Evolutionary conservation across 2,329 filamentous ascomycete species (phyloP), one percentile per base, ranked within the genome.

Genomic region (Catunica adiposa): DNA sequence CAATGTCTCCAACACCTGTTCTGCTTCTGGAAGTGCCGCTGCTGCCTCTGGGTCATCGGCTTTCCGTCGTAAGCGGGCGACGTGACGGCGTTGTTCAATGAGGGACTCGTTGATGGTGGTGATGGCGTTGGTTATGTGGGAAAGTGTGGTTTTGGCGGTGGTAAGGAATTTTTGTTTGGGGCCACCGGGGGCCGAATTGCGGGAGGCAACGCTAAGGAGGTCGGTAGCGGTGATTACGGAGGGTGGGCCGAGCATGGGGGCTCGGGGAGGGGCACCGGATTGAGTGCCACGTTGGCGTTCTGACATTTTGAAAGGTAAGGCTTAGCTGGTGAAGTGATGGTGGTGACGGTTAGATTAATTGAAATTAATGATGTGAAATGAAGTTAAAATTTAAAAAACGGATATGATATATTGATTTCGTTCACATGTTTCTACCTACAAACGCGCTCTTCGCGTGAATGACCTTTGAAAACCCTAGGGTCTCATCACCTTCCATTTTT

Each of bases 101-200:
- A 58, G 53, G 15, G 56, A 48, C 25, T 58, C 53, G 25, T 58
- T 58, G 26, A 56, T 40, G 20, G 54, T 23, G 14, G 42, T 34
- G 20, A 58, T 55, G 11, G 56, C 56, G 8, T 48, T 47, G 53
- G 29, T 53, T 15, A 58, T 55, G 40, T 51, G 40, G 3, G 50
- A n/a, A 29, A 56, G 55, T 22, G 51, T 23, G 11, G 31, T 22
- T 20, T 38, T 14, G 22, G 29, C 17, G 3, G 9, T 17, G 5
- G 29, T 22, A 9, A 38, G n/a, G 17, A 52, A 52, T 9, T 17
- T 38, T 5, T 9, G 29, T 8, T 37, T 52, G 17, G 50, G 50
- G 31, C 50, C 50, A 6, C 17, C 20, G 31, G n/a, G 17, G n/a
- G 50, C n/a, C 5, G 50, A 52, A 17, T 48, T 48, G 44, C 15